Evolutionary conservation across 2,329 filamentous ascomycete genomes (phyloP).

Genomic region (Aspergillus costaricaensis): DNA sequence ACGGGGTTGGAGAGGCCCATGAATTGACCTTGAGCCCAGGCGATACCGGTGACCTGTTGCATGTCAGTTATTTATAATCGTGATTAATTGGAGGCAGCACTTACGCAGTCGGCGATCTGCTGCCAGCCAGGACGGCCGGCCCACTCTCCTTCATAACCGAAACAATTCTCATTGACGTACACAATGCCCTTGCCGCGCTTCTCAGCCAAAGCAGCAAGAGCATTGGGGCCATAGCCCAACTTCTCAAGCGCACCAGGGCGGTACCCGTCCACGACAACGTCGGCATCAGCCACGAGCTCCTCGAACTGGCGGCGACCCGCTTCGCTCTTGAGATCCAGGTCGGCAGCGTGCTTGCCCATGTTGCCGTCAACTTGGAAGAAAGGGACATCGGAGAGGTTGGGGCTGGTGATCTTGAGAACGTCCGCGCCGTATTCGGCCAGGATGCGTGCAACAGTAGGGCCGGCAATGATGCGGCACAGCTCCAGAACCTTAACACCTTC

Average conservation of each 20-base stretch:
- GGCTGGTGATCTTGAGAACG: conserved; percentile 70
- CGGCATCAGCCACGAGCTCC: conserved; percentile 60
- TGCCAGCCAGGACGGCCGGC: conserved; percentile 67
- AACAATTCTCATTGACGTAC: conserved; percentile 71
- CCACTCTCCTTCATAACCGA: conserved; percentile 66
- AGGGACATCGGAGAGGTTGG: conserved; percentile 68
- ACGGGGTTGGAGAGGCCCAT: conserved; percentile 43
- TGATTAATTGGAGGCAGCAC: conserved; percentile 19
- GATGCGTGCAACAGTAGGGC: conserved; percentile 68
- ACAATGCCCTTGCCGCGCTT: conserved; percentile 63
- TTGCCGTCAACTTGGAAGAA: conserved; percentile 74
- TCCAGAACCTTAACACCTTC: conserved; percentile 71
- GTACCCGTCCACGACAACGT: conserved; percentile 70
- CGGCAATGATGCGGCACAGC: conserved; percentile 72
- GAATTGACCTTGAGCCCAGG: conserved; percentile 46
- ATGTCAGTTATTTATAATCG: neutral
- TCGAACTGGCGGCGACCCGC: conserved; percentile 61
- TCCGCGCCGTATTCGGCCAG: conserved; percentile 72
- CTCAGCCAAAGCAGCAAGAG: conserved; percentile 55
- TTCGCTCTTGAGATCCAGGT: conserved; percentile 62
- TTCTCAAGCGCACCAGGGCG: conserved; percentile 65
- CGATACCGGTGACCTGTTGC: conserved; percentile 44
- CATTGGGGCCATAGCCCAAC: conserved; percentile 63
- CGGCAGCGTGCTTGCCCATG: conserved; percentile 67
- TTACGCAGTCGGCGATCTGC: conserved; percentile 68